Evolutionary conservation across 371 early-diverging fungal species (phyloP).

Genomic region (Rhizopus arrhizus): DNA sequence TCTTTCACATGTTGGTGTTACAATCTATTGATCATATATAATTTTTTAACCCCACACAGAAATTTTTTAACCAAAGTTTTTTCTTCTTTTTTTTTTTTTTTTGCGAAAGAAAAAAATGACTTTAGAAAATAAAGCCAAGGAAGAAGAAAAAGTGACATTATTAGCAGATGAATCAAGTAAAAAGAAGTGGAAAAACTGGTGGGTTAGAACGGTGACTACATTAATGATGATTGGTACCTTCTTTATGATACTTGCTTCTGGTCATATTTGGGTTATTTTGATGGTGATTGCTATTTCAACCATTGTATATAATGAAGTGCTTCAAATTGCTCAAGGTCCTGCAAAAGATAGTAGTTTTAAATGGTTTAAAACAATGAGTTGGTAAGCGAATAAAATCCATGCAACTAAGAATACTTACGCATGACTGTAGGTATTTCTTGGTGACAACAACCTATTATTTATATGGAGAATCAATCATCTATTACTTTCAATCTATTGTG

Average conservation of each 20-base stretch:
- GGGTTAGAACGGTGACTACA: conserved; percentile 82
- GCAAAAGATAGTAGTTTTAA: conserved; percentile 84
- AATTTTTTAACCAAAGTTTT: background rate
- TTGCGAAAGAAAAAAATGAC: background rate
- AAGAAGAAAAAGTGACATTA: conserved; percentile 26
- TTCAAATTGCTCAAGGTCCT: conserved; percentile 82
- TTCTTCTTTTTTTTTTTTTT: background rate
- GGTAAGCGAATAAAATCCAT: conserved; percentile 53
- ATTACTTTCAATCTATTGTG: conserved; percentile 80
- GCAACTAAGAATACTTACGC: too few relatives aligned
- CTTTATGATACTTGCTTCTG: conserved; percentile 76
- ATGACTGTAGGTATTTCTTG: conserved; percentile 71
- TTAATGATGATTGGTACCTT: conserved; percentile 88
- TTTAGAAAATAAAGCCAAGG: background rate
- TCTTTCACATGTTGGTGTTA: background rate
- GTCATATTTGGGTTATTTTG: conserved; percentile 78
- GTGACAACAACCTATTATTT: conserved; percentile 89
- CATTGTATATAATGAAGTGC: conserved; percentile 87
- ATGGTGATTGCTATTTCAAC: conserved; percentile 84
- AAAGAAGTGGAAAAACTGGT: conserved; percentile 79
- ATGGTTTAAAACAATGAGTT: conserved; percentile 92
- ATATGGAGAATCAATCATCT: conserved; percentile 92
- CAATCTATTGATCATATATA: background rate
- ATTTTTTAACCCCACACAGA: background rate
- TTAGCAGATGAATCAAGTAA: conserved; percentile 57